Evolutionary conservation across 371 early-diverging fungal genomes (phyloP), one percentile per base, ranked within the genome.

Genomic region (Circinella umbellata): DNA sequence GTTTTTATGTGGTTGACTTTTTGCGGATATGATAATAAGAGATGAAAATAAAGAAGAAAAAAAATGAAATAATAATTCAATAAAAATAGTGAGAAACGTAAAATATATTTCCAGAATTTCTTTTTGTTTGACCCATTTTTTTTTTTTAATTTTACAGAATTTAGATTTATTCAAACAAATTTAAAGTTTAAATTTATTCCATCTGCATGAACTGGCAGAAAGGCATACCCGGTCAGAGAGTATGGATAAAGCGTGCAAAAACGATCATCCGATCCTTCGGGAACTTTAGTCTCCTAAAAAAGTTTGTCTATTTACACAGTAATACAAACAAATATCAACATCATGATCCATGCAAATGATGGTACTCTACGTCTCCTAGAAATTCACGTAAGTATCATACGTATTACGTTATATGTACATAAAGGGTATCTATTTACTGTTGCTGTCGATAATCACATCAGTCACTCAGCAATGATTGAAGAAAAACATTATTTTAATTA

Each of bases 261-360:
- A 57, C 34, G 8, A 57, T 57, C 57, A 27, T 57, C 57, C 57
- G 57, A n/a, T 34, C 27, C 27, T 5, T 57, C 57, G 57, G 57
- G 57, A 57, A 57, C 27, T 6, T 8, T n/a, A 53, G 53, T 53
- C n/a, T 53, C 20, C 20, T 8, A 53, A 3, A n/a, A n/a, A 18
- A 18, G 15, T 15, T 10, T 57, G 51, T 51, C 2, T n/a, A n/a
- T n/a, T 13, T 51, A 5, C n/a, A n/a, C n/a, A n/a, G n/a, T n/a
- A n/a, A n/a, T n/a, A n/a, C 4, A 5, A 51, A 51, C 51, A 51
- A 51, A 51, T 27, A 27, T 27, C 27, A 27, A 27, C 27, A 27
- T 27, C 27, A 27, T 57, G 57, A 57, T 57, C 34, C 6, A 27
- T 57, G 18, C 57, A 42, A 42, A 7, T 13, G n/a, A 57, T 2